Base-by-base conservation (phyloP, 139 green algal genomes). In the Haematococcus lacustris region DNA sequence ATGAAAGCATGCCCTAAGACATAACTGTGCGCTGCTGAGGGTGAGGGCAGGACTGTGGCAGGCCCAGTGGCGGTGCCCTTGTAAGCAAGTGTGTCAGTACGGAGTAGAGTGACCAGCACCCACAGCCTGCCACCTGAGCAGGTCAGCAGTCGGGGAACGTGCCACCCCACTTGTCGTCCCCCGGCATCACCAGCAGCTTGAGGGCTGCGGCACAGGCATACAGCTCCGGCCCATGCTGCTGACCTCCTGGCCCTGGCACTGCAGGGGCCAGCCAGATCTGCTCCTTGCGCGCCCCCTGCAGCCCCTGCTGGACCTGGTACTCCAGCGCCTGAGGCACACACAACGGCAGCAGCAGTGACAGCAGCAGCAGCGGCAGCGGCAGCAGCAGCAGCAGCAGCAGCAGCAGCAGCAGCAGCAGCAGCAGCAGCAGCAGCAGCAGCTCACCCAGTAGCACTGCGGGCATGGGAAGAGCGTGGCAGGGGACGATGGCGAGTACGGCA, bases 261-360 rank as follows among this genome's bases (percentile, higher is more conserved):
- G 69, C 60, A n/a, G 79, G 79, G 30, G 72, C 37, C 32, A 85
- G 75, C 60, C 73, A 75, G 38, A 81, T 28, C 17, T 63, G 28
- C 37, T 79, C 74, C 61, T 91, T 83, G 57, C 77, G 76, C 28
- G 78, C 86, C 6, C 82, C 84, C 21, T 81, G 72, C 33, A 93
- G 73, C 21, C 90, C 90, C 70, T 93, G 87, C 73, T 93, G 89
- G 82, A 93, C 88, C 72, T 95, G 87, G 75, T 93, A 97, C 82
- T 97, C 92, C 35, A 96, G 78, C 30, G 89, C 88, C 88, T 93
- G n/a, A n/a, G n/a, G n/a, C n/a, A n/a, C n/a, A n/a, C n/a, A n/a
- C n/a, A n/a, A n/a, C n/a, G n/a, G n/a, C n/a, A n/a, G n/a, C n/a
- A n/a, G 84, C n/a, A n/a, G n/a, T n/a, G n/a, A n/a, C n/a, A n/a